Evolutionary conservation across 2,329 filamentous ascomycete species (phyloP), one percentile per base, ranked within the genome.

Genomic region (Cercospora brassicicola): DNA sequence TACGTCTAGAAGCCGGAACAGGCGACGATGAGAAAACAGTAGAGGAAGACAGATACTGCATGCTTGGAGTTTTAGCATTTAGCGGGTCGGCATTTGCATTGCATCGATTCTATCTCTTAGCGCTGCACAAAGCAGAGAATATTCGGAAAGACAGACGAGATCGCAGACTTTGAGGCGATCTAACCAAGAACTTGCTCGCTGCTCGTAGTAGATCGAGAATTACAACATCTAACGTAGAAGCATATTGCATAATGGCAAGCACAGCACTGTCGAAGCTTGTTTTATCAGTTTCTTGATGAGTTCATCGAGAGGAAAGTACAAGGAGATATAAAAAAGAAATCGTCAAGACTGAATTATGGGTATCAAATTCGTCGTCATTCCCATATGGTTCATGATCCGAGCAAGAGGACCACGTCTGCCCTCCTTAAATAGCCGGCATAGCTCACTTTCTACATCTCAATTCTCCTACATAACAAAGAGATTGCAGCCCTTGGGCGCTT

Each of bases 1-100:
- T 73, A 70, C 23, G 62, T 63, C 20, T 71, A 45, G 15, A 3
- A 62, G 48, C 2, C 8, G 2, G n/a, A n/a, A 18, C 13, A 6
- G 30, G 2, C 36, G 15, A 26, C 5, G 23, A n/a, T 10, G 39
- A 10, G 28, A 23, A 9, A 20, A 31, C 15, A 7, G 23, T 48
- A 9, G 42, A 59, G 13, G 20, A 28, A 36, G 20, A 57, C 26
- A 59, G 53, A 59, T 9, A 31, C 10, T 26, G 30, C 26, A 18
- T 30, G 10, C 28, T 59, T 59, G n/a, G 23, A n/a, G 28, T 59
- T 18, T 28, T 11, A 11, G 48, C 48, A 42, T 42, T n/a, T 42
- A n/a, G 36, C 36, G 36, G 15, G 5, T n/a, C 36, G n/a, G 36
- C 36, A n/a, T n/a, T 42, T 42, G 36, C 36, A 42, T 42, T n/a